Evolutionary conservation across 106 monocot genomes (phyloP).

Genomic region (Phalaenopsis aphrodite): DNA sequence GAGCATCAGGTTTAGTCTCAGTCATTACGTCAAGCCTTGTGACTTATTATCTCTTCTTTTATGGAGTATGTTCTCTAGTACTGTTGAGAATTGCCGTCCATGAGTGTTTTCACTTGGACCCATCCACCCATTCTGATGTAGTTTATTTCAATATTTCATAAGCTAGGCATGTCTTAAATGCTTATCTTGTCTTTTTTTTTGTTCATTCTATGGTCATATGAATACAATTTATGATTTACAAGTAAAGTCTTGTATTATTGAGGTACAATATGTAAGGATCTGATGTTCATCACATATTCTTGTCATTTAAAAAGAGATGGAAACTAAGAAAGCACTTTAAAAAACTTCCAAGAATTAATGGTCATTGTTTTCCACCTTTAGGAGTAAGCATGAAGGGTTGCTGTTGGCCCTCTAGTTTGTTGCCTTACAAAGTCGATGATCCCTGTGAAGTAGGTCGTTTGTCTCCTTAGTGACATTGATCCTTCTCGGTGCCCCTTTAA

Average conservation of each 20-base stretch:
- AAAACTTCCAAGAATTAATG: not conserved
- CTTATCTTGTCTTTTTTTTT: not conserved
- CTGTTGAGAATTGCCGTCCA: not conserved
- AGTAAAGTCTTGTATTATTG: not conserved
- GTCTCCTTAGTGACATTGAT: not conserved
- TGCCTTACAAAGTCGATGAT: not conserved
- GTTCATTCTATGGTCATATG: too few species aligned
- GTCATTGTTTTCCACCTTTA: not conserved
- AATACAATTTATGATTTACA: too few species aligned
- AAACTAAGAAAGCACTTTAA: not conserved
- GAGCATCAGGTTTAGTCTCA: not conserved
- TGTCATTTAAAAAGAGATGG: not conserved
- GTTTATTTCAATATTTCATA: not conserved
- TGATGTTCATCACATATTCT: not conserved
- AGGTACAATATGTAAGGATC: not conserved
- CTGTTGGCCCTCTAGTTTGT: too few species aligned
- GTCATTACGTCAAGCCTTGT: not conserved
- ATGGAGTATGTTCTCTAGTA: not conserved
- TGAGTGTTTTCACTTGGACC: not conserved
- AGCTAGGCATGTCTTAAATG: not conserved
- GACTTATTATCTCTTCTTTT: too few species aligned
- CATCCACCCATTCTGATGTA: not conserved
- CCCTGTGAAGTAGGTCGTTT: not conserved
- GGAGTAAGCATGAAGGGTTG: not conserved
- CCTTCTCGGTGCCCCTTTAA: not conserved